Conservation (phyloP, 1,139 yeast genomes). For the Yamadazyma buinensis region DNA sequence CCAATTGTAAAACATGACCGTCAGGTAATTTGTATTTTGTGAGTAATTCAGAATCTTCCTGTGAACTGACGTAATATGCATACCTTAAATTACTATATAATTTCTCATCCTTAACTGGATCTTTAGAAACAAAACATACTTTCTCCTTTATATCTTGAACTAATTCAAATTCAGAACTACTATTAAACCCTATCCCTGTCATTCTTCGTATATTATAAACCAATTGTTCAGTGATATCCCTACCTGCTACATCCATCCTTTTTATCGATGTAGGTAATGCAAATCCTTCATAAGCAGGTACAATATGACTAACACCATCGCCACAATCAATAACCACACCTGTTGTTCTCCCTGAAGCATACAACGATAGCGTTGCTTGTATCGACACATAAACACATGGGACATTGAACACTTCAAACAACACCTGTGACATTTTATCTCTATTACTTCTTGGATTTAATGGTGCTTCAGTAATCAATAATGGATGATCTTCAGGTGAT, state of each 20-base stretch:
- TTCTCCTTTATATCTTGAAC: slow-evolving; percentile 77
- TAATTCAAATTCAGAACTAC: slow-evolving; percentile 79
- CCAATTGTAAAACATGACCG: slow-evolving; percentile 63
- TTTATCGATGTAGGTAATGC: slow-evolving; percentile 69
- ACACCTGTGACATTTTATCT: slow-evolving; percentile 67
- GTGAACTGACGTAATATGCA: slow-evolving; percentile 1
- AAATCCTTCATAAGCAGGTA: slow-evolving; percentile 89
- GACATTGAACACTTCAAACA: slow-evolving; percentile 81
- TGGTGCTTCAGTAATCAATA: slow-evolving; percentile 87
- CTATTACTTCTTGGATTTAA: slow-evolving; percentile 71
- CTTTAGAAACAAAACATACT: slow-evolving; percentile 65
- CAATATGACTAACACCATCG: slow-evolving; percentile 86
- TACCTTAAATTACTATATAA: slow-evolving; percentile 37
- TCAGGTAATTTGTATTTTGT: slow-evolving; percentile 70
- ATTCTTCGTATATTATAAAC: slow-evolving; percentile 61
- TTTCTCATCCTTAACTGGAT: slow-evolving; percentile 66
- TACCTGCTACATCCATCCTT: slow-evolving; percentile 80
- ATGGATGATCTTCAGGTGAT: slow-evolving; percentile 49
- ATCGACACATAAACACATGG: slow-evolving; percentile 82
- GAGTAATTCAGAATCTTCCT: slow-evolving; percentile 21
- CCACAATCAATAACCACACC: slow-evolving; percentile 90
- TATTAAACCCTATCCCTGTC: slow-evolving; percentile 57
- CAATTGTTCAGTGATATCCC: slow-evolving; percentile 77
- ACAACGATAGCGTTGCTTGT: slow-evolving; percentile 81
- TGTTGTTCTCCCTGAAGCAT: slow-evolving; percentile 87